Conservation (phyloP, 768 basidiomycete genomes). For the Amanita pseudoporphyria region DNA sequence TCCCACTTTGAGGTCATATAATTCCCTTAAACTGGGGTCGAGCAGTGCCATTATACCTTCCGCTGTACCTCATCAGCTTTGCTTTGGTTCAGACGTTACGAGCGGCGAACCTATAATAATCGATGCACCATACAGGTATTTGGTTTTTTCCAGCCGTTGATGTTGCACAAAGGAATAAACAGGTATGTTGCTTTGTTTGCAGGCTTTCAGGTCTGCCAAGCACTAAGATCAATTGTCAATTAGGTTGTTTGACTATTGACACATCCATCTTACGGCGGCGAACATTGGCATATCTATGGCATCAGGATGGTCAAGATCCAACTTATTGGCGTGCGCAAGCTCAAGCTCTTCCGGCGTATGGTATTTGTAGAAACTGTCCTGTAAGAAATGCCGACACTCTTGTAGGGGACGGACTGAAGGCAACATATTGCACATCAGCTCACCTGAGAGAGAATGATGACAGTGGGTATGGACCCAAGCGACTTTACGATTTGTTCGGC, state of each 20-base stretch:
- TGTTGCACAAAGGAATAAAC: slow-evolving; percentile 92
- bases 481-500: slow-evolving; percentile 73
- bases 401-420: background rate
- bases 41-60: slow-evolving; percentile 91
- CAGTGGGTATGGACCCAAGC: slow-evolving; percentile 76
- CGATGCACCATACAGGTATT: slow-evolving; percentile 89
- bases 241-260: background rate
- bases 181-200: slow-evolving; percentile 81
- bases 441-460: slow-evolving; percentile 88
- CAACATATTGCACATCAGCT: slow-evolving; percentile 4
- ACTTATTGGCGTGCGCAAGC: slow-evolving; percentile 71
- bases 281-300: slow-evolving; percentile 89
- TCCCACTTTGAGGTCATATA: slow-evolving; percentile 87
- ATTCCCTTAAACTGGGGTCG: slow-evolving; percentile 62
- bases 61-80: slow-evolving; percentile 29
- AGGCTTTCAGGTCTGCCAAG: slow-evolving; percentile 74
- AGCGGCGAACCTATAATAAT: slow-evolving; percentile 66
- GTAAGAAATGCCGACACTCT: slow-evolving; percentile 6
- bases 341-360: slow-evolving; percentile 72
- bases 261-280: slow-evolving; percentile 44
- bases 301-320: slow-evolving; percentile 89
- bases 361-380: slow-evolving; percentile 92
- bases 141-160: slow-evolving; percentile 67
- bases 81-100: background rate
- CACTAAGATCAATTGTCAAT: slow-evolving; percentile 40